Percentiles rank a stretch among this genome's conserved stretches.
phyloP scores from a whole-genome alignment of 139 green algal species.

The Haematococcus lacustris region DNA sequence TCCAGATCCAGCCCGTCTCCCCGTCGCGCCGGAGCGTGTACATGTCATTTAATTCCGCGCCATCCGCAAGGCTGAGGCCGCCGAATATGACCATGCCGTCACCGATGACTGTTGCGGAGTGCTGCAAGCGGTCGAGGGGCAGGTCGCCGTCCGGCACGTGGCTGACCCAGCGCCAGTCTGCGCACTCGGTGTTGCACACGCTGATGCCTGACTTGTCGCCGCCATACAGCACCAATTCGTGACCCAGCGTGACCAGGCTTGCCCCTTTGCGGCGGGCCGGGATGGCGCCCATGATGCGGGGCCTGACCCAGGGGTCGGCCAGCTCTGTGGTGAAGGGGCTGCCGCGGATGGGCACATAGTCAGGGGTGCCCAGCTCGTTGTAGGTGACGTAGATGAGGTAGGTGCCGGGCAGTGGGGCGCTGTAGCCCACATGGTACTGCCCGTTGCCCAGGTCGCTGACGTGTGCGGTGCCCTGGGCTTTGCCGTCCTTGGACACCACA shows the following conservation, averaged over 20 bases:
- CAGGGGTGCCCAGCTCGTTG: conserved; percentile 50
- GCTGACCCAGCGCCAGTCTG: conserved; percentile 41
- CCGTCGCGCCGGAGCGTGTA: conserved; percentile 46
- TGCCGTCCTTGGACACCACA: conserved; percentile 44
- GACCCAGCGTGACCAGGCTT: conserved; percentile 33
- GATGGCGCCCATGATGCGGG: conserved; percentile 46
- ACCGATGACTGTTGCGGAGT: conserved; percentile 30
- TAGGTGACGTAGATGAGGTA: conserved; percentile 64
- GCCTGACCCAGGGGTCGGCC: conserved; percentile 59
- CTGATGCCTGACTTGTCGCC: conserved; percentile 56
- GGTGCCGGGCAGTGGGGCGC: conserved; percentile 34
- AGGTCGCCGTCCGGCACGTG: conserved; percentile 15
- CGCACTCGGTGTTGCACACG: conserved; percentile 44
- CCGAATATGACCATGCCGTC: conserved; percentile 57
- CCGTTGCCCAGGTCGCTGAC: conserved; percentile 66
- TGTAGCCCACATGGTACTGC: conserved; percentile 58
- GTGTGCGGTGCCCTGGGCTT: conserved; percentile 38
- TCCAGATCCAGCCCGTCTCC: conserved; percentile 51
- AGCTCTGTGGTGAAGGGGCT: conserved; percentile 63
- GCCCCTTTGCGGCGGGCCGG: conserved; percentile 57
- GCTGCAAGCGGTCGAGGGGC: conserved; percentile 36
- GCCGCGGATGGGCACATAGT: conserved; percentile 54
- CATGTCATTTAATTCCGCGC: conserved; percentile 53
- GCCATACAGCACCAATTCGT: conserved; percentile 63
- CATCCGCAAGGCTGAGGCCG: conserved; percentile 37